Base-by-base conservation (phyloP, 352 stramenopile species). In the Globisporangium emineosum region DNA sequence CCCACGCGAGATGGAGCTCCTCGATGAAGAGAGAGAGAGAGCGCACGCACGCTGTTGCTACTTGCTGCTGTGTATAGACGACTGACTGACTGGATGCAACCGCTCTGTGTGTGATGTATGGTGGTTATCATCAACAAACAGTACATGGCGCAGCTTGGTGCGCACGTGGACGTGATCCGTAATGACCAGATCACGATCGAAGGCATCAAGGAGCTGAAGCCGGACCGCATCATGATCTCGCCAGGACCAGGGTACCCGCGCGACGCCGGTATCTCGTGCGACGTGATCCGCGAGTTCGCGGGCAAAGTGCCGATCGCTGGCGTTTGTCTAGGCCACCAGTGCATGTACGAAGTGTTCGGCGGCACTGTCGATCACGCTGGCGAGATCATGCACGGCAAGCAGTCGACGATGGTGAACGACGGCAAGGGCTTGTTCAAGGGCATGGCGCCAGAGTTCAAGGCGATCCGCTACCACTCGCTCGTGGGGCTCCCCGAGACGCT, bases 371-470 rank as follows among this genome's bases (percentile, higher is more conserved):
- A 81, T 65, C 83, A 92, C 69, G 88, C 88, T 0, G 88, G 88
- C 10, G 88, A 96, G 72, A 95, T 96, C 62, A 77, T 95, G 65
- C 88, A 96, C 68, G 88, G 88, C 70, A 96, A 96, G 70, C 77
- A 88, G 61, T 93, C 85, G 40, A 77, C 84, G 1, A 96, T 96
- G 73, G 69, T 80, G 56, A 83, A 91, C 70, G 88, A 95, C 42
- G 88, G 86, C 63, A 90, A 93, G 66, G 88, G 88, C 0, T 66
- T 96, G 21, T 96, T 96, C 66, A 88, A 87, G 65, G 83, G 83
- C 57, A 90, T 96, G 72, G 66, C 79, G 25, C 71, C 77, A 17
- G 83, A 91, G 62, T 92, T 94, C 64, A 80, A 86, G 53, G 86
- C 86, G 58, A 93, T 94, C 50, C 85, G 88, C 35, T 96, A 96